Conservation (phyloP, 371 early-diverging fungal species). For the Coemansia sp. region DNA sequence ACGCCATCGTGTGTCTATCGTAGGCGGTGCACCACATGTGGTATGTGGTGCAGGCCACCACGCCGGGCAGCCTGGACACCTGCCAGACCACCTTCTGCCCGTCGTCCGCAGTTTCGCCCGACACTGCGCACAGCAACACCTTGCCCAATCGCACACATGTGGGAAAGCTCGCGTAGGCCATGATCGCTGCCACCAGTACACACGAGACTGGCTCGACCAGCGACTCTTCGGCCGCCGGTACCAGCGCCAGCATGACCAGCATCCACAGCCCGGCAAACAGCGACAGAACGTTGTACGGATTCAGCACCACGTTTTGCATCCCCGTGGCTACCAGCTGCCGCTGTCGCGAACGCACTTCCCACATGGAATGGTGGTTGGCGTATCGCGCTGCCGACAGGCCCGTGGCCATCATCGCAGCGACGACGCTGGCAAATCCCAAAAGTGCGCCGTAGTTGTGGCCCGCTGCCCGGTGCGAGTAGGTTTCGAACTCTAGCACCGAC, state of each 20-base stretch:
- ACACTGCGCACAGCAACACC: slow-evolving; percentile 23
- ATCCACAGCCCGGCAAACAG: slow-evolving; percentile 34
- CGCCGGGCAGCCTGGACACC: slow-evolving; percentile 46
- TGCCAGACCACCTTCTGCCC: slow-evolving; percentile 52
- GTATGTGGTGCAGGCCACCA: slow-evolving; percentile 12
- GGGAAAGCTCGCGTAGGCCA: slow-evolving; percentile 26
- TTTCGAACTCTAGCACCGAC: slow-evolving; percentile 29
- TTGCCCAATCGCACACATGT: slow-evolving; percentile 31
- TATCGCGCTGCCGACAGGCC: slow-evolving; percentile 27
- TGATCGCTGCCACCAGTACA: slow-evolving; percentile 18
- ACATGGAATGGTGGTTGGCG: slow-evolving; percentile 30
- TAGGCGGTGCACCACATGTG: slow-evolving; percentile 26
- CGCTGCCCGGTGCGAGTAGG: slow-evolving; percentile 14
- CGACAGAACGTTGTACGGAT: slow-evolving; percentile 34
- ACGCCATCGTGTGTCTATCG: slow-evolving; percentile 42
- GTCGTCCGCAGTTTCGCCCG: slow-evolving; percentile 38
- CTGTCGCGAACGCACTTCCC: slow-evolving; percentile 21
- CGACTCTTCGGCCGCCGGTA: slow-evolving; percentile 20
- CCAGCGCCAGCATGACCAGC: slow-evolving; percentile 10
- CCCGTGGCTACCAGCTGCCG: slow-evolving; percentile 2
- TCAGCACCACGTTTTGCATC: slow-evolving; percentile 27
- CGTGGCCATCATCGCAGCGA: slow-evolving; percentile 11
- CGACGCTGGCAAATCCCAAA: slow-evolving; percentile 10
- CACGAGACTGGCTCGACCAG: slow-evolving; percentile 34
- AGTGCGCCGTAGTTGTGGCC: slow-evolving; percentile 12